Conservation (phyloP, 2,329 filamentous ascomycete genomes). For the Neofusicoccum sp. region DNA sequence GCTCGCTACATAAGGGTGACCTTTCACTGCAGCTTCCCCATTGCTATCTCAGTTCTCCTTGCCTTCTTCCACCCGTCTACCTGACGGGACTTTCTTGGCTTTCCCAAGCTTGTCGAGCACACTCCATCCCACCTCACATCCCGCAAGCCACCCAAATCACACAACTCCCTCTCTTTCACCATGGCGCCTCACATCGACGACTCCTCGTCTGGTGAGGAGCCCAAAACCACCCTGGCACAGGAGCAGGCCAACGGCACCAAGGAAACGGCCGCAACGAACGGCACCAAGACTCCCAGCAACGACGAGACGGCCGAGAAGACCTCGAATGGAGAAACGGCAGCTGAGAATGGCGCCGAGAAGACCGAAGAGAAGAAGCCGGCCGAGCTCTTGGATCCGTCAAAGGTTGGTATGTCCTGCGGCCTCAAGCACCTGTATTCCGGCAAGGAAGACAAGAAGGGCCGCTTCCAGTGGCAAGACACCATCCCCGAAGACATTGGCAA, state of each 20-base stretch:
- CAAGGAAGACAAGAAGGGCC: slow-evolving; percentile 47
- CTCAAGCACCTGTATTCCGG: slow-evolving; percentile 54
- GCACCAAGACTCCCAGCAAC: neutral
- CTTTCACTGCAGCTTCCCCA: neutral
- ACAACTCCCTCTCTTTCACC: neutral
- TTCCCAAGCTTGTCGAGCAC: too few relatives aligned
- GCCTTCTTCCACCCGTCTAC: neutral
- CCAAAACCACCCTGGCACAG: neutral
- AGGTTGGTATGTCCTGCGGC: slow-evolving; percentile 43
- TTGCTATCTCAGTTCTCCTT: neutral
- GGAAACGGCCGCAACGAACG: neutral
- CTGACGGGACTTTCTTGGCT: neutral
- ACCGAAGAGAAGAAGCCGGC: slow-evolving; percentile 4
- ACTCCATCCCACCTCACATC: too few relatives aligned
- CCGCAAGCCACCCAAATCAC: neutral
- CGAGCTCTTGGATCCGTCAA: slow-evolving; percentile 27
- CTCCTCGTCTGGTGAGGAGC: neutral
- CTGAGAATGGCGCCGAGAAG: slow-evolving; percentile 13
- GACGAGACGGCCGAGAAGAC: neutral
- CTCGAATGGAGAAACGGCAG: neutral
- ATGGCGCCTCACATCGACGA: slow-evolving; percentile 12
- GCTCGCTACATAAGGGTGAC: neutral
- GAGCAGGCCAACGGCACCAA: neutral
- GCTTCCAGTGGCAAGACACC: slow-evolving; percentile 56
- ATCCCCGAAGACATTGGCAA: slow-evolving; percentile 49